phyloP scores from a whole-genome alignment of 352 stramenopile genomes.

The Globisporangium mamillatum region DNA sequence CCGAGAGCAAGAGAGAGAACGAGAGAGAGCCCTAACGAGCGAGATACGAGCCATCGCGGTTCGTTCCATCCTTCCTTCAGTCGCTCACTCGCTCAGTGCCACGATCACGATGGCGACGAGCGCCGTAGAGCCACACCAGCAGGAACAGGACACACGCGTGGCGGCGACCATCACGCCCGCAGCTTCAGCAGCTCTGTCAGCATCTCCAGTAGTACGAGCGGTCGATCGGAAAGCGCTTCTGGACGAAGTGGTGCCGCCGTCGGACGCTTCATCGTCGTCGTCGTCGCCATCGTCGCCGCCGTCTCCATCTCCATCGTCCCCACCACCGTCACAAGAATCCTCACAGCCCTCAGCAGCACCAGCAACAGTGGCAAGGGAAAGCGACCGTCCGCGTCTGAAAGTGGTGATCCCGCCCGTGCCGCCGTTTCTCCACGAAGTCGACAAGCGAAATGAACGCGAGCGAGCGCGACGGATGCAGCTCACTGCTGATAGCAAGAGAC shows the following conservation, averaged over 20 bases:
- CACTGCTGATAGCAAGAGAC: background rate
- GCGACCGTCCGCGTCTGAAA: constrained; percentile 5
- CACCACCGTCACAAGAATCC: background rate
- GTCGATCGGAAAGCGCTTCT: background rate
- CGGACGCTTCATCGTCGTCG: constrained; percentile 2
- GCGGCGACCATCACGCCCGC: too few relatives aligned
- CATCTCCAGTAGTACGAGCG: constrained; percentile 2
- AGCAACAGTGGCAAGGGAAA: background rate
- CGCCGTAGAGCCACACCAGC: background rate
- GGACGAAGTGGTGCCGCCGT: constrained; percentile 15
- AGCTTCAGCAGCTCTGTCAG: background rate
- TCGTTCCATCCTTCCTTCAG: background rate
- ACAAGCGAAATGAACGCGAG: constrained; percentile 15
- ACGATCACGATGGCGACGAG: background rate
- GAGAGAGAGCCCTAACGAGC: background rate
- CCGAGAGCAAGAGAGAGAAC: background rate
- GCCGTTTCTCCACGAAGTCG: constrained; percentile 20
- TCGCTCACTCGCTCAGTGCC: background rate
- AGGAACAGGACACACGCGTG: background rate
- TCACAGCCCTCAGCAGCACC: background rate
- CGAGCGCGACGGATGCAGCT: background rate
- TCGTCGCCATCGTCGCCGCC: background rate
- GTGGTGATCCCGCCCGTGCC: constrained; percentile 21
- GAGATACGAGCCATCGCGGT: background rate
- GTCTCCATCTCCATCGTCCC: constrained; percentile 7